Conservation (phyloP, 768 basidiomycete genomes). For the Heimioporus sp. region DNA sequence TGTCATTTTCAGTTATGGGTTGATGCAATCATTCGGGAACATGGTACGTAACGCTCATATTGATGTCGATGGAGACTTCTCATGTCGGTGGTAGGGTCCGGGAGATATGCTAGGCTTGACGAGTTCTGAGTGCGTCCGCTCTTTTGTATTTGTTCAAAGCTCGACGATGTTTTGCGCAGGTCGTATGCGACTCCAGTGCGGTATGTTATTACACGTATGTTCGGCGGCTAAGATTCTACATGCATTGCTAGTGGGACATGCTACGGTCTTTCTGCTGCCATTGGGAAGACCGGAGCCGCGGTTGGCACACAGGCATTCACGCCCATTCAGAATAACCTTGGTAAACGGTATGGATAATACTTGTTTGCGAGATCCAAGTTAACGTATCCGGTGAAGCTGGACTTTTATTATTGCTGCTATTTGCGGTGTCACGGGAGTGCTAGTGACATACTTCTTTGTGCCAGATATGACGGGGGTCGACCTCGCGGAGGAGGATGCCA, state of each 20-base stretch:
- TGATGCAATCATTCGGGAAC: conserved; percentile 75
- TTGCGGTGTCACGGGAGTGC: conserved; percentile 59
- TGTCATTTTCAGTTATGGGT: conserved; percentile 48
- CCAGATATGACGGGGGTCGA: conserved; percentile 68
- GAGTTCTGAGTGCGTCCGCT: conserved; percentile 54
- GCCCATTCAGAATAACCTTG: conserved; percentile 65
- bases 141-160: conserved; percentile 1
- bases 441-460: conserved; percentile 67
- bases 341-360: conserved; percentile 46
- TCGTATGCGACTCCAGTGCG: conserved; percentile 65
- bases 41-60: conserved; percentile 36
- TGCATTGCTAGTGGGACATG: conserved; percentile 52
- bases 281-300: conserved; percentile 74
- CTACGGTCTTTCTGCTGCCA: conserved; percentile 65
- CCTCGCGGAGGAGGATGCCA: conserved; percentile 61
- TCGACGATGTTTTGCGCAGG: conserved; percentile 28
- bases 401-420: conserved; percentile 71
- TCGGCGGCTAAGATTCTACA: neutral
- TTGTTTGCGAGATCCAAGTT: neutral
- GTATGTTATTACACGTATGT: conserved; percentile 24
- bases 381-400: conserved; percentile 40
- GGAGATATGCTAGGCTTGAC: conserved; percentile 70
- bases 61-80: conserved; percentile 1
- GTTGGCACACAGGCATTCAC: conserved; percentile 69
- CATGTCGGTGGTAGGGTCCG: conserved; percentile 47